Evolutionary conservation across 495 filamentous ascomycete genomes (phyloP).

Genomic region (Cenococcum geophilum): DNA sequence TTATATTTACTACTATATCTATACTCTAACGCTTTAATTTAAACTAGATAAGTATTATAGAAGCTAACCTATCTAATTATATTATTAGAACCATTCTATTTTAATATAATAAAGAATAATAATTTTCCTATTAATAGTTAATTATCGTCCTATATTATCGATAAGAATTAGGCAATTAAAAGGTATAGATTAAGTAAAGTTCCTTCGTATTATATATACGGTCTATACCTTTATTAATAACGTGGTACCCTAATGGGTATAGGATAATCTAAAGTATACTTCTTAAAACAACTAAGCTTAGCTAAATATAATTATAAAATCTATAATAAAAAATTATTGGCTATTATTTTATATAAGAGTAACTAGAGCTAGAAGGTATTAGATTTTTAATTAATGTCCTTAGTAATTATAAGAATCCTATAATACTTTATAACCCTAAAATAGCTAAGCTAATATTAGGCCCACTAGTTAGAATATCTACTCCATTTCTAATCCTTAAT

Average conservation of each 20-base stretch:
- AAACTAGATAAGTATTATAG: neutral
- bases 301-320: too few relatives aligned
- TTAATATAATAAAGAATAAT: neutral
- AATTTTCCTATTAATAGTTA: neutral
- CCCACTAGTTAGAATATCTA: neutral
- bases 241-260: too few relatives aligned
- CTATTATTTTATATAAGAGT: constrained; percentile 31
- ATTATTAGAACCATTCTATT: too few relatives aligned
- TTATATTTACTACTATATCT: too few relatives aligned
- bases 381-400: neutral
- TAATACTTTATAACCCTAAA: neutral
- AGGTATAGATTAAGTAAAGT: too few relatives aligned
- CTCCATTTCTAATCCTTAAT: neutral
- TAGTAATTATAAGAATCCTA: neutral
- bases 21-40: neutral
- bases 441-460: neutral
- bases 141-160: neutral
- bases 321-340: too few relatives aligned
- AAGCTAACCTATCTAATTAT: too few relatives aligned
- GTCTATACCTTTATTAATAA: too few relatives aligned
- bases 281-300: too few relatives aligned
- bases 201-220: too few relatives aligned
- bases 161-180: too few relatives aligned
- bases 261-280: constrained; percentile 37
- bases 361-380: neutral